Evolutionary conservation across 257 asterid genomes (phyloP).

Genomic region (Plectranthus barbatus): DNA sequence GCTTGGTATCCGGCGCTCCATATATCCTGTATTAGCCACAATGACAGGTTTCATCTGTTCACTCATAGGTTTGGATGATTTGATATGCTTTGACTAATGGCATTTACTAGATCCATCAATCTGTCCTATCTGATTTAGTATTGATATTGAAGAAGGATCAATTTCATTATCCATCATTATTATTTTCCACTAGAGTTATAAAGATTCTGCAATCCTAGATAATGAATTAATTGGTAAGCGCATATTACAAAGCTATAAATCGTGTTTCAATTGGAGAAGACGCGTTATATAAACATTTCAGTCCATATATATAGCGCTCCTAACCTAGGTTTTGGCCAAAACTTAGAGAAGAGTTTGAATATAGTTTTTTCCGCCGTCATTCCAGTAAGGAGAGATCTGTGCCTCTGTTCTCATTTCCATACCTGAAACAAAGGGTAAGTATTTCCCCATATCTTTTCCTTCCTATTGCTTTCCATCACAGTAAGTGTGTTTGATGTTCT

Average conservation of each 20-base stretch:
- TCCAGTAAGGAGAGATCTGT: not conserved
- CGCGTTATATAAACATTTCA: not conserved
- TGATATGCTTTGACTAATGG: not conserved
- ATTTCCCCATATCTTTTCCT: not conserved
- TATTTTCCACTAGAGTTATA: too few relatives aligned
- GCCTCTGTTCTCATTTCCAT: not conserved
- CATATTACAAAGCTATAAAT: not conserved
- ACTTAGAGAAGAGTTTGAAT: not conserved
- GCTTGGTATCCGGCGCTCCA: too few relatives aligned
- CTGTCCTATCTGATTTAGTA: not conserved
- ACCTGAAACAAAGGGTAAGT: slow-evolving; percentile 1
- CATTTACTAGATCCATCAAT: not conserved
- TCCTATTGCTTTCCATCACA: not conserved
- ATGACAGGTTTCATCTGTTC: too few relatives aligned
- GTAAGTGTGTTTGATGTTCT: not conserved
- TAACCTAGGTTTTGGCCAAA: not conserved
- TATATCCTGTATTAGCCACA: too few relatives aligned
- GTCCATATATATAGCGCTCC: not conserved
- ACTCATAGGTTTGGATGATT: not conserved
- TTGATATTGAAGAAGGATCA: not conserved
- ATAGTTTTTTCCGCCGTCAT: slow-evolving; percentile 1
- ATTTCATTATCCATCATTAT: not conserved
- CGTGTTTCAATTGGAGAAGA: not conserved
- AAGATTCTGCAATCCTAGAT: too few relatives aligned
- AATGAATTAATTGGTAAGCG: not conserved